Percentiles rank a stretch among this genome's conserved stretches.
These are phyloP conservation scores for Cudoniella acicularis DNA, from an alignment of 495 filamentous ascomycete species.

Conservation along the genomic window DNA sequence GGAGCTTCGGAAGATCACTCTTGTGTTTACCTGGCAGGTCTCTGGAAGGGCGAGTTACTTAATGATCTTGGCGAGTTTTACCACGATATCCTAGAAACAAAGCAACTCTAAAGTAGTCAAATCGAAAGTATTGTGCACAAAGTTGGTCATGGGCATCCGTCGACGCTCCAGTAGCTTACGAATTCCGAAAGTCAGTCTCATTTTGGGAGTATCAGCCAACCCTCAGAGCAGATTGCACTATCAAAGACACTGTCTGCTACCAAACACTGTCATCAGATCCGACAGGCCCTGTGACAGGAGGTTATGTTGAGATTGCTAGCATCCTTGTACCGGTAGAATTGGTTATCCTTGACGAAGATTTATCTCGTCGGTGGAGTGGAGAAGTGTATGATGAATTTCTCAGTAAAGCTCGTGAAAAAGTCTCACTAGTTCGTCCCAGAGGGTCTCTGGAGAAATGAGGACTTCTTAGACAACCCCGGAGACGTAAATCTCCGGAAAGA, in stretches of 20 bases:
- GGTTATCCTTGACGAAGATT: too few relatives aligned
- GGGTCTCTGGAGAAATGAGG: too few relatives aligned
- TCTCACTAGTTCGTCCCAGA: too few relatives aligned
- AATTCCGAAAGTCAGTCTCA: neutral
- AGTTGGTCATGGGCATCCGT: neutral
- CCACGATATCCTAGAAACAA: neutral
- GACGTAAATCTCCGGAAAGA: too few relatives aligned
- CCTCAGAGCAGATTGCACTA: neutral
- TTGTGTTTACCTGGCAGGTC: neutral
- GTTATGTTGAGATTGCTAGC: too few relatives aligned
- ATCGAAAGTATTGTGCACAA: neutral
- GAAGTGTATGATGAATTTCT: too few relatives aligned
- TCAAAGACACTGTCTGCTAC: neutral
- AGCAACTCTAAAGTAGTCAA: neutral
- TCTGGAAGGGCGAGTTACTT: neutral
- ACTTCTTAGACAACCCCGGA: too few relatives aligned
- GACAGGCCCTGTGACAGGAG: neutral
- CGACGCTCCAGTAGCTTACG: neutral
- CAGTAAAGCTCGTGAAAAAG: too few relatives aligned
- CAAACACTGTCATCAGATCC: neutral
- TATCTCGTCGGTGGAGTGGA: too few relatives aligned
- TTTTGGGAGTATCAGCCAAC: neutral
- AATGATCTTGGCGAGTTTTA: neutral
- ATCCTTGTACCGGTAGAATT: too few relatives aligned
- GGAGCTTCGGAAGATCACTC: neutral